A percentile compares a stretch with the other conserved stretches of the same genome.
Evolutionary conservation across 2,329 filamentous ascomycete species (phyloP).

Genomic region (Chaetothyriales sp.): DNA sequence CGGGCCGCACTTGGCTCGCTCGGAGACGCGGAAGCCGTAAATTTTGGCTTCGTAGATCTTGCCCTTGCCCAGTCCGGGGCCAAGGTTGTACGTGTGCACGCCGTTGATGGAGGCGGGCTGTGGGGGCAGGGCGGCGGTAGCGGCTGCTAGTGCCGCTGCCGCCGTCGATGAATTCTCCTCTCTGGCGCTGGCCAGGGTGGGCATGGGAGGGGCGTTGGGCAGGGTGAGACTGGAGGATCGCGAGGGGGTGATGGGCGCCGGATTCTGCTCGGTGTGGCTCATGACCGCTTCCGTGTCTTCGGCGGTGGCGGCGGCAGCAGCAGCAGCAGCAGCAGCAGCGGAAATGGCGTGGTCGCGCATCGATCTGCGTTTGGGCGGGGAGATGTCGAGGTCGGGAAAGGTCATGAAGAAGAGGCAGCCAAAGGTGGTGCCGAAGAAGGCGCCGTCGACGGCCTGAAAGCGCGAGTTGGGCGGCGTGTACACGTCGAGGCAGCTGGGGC

Average conservation of each 20-base stretch:
- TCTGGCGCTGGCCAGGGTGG: conserved; percentile 19
- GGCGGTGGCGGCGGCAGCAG: conserved; percentile 2
- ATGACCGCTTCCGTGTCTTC: conserved; percentile 16
- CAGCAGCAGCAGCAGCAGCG: neutral
- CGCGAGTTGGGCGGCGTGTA: conserved; percentile 95
- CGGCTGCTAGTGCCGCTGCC: conserved; percentile 22
- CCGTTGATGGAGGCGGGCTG: conserved; percentile 60
- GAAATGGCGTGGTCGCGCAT: conserved; percentile 6
- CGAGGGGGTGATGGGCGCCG: conserved; percentile 12
- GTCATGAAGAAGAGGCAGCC: conserved; percentile 96
- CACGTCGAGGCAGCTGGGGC: conserved; percentile 88
- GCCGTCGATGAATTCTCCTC: conserved; percentile 19
- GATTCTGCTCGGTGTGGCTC: conserved; percentile 15
- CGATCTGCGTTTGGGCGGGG: conserved; percentile 48
- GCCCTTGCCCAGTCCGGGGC: conserved; percentile 65
- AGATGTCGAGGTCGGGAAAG: conserved; percentile 86
- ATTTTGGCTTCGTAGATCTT: conserved; percentile 91
- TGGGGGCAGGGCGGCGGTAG: conserved; percentile 24
- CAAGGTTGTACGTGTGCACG: conserved; percentile 73
- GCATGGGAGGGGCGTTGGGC: conserved; percentile 19
- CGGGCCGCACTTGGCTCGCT: conserved; percentile 76
- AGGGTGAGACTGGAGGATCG: conserved; percentile 16
- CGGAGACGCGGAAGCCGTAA: conserved; percentile 90
- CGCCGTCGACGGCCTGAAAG: conserved; percentile 93
- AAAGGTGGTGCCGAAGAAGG: conserved; percentile 96